Percentiles rank a stretch among this genome's conserved stretches.
Conservation (phyloP, 768 basidiomycete species). For the Cyathus striatus region DNA sequence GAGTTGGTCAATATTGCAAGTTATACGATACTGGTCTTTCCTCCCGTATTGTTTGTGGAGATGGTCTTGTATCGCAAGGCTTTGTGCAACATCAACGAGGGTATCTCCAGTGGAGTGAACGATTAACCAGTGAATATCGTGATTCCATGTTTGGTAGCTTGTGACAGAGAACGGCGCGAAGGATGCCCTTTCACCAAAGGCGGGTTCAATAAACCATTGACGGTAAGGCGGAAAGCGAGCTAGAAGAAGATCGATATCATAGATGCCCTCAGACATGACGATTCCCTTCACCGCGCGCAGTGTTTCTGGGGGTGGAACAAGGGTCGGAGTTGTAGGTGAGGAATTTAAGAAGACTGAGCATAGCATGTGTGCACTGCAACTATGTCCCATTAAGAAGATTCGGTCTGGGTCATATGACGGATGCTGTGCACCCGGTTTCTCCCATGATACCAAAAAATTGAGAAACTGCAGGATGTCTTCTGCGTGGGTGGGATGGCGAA, state of each 20-base stretch:
- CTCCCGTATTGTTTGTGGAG: conserved; percentile 35
- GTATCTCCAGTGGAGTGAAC: conserved; percentile 73
- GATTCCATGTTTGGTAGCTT: conserved; percentile 29
- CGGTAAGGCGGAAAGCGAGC: conserved; percentile 62
- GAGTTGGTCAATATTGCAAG: conserved; percentile 33
- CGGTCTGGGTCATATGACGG: conserved; percentile 28
- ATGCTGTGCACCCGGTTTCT: conserved; percentile 21
- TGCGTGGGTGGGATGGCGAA: conserved; percentile 70
- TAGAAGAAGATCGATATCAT: conserved; percentile 65
- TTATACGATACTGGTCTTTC: conserved; percentile 13
- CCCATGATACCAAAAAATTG: conserved; percentile 47
- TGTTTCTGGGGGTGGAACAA: conserved; percentile 40
- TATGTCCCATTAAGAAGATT: conserved; percentile 70
- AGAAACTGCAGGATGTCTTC: conserved; percentile 62
- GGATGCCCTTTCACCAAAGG: conserved; percentile 49
- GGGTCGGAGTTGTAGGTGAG: conserved; percentile 28
- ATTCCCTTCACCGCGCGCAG: conserved; percentile 46
- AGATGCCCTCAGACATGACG: conserved; percentile 72
- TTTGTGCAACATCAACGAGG: conserved; percentile 60
- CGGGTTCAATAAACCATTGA: conserved; percentile 60
- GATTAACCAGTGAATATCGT: conserved; percentile 56
- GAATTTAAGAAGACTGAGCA: conserved; percentile 62
- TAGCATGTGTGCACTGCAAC: conserved; percentile 80
- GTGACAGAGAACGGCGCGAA: conserved; percentile 47
- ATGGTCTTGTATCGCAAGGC: conserved; percentile 51